Conservation (phyloP, 441 rosid genomes). For the Macaranga tanarius region DNA sequence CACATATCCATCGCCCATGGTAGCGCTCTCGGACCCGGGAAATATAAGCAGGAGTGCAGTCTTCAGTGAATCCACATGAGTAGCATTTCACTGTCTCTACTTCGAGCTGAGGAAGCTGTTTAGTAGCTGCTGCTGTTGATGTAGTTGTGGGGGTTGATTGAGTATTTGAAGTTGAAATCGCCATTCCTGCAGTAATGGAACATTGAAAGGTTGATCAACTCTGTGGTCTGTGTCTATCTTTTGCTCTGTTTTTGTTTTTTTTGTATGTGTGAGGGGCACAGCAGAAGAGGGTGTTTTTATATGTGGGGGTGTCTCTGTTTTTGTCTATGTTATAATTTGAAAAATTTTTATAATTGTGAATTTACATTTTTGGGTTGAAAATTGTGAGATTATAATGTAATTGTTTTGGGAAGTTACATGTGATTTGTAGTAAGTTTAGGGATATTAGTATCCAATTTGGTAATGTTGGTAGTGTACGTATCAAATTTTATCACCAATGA, state of each 20-base stretch:
- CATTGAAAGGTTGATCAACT: conserved; percentile 22
- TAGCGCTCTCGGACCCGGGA: conserved; percentile 37
- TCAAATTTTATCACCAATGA: neutral
- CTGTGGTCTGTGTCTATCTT: neutral
- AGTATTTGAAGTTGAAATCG: conserved; percentile 33
- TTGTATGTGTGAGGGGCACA: neutral
- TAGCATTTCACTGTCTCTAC: conserved; percentile 50
- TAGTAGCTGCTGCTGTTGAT: neutral
- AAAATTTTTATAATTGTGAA: neutral
- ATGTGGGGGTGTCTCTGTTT: neutral
- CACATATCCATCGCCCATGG: conserved; percentile 57
- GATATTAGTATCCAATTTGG: neutral
- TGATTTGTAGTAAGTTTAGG: neutral
- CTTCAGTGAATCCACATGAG: conserved; percentile 55
- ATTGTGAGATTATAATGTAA: neutral
- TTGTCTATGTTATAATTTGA: neutral
- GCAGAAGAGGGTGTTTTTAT: neutral
- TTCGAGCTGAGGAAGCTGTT: conserved; percentile 25
- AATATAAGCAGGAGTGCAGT: conserved; percentile 46
- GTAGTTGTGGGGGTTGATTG: conserved; percentile 3
- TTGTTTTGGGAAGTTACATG: neutral
- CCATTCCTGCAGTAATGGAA: conserved; percentile 30
- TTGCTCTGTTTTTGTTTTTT: neutral
- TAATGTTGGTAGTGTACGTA: neutral
- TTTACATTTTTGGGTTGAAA: neutral